A percentile compares a stretch with the other conserved stretches of the same genome.
Evolutionary conservation across 805 yeast species (phyloP).

Genomic region (Lachancea thermotolerans): DNA sequence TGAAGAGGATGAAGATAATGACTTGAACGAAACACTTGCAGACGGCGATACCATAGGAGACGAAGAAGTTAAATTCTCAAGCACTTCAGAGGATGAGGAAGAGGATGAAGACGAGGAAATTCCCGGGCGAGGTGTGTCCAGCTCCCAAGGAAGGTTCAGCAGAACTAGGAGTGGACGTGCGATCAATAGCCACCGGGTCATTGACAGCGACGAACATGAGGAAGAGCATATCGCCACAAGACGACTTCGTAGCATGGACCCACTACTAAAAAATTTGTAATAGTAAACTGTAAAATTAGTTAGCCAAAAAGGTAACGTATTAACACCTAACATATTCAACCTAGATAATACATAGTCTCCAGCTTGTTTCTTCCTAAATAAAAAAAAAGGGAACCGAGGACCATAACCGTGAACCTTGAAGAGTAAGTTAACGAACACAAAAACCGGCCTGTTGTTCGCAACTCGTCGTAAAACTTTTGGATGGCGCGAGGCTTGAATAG

Average conservation of each 20-base stretch:
- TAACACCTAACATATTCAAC: slow-evolving; percentile 2
- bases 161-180: slow-evolving; percentile 7
- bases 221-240: background rate
- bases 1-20: slow-evolving; percentile 15
- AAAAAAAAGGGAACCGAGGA: background rate
- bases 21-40: slow-evolving; percentile 5
- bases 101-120: slow-evolving; percentile 14
- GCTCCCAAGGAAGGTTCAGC: background rate
- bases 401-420: background rate
- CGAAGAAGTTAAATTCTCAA: slow-evolving; percentile 2
- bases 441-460: slow-evolving; percentile 4
- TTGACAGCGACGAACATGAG: slow-evolving; percentile 3
- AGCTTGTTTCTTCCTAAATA: background rate
- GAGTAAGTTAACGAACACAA: slow-evolving; percentile 1
- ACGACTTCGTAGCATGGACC: slow-evolving; percentile 4
- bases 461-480: slow-evolving; percentile 2
- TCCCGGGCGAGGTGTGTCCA: background rate
- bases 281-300: slow-evolving; percentile 1
- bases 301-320: background rate
- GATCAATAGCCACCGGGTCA: background rate
- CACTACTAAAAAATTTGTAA: slow-evolving; percentile 2
- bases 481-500: background rate
- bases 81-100: slow-evolving; percentile 4
- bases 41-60: background rate
- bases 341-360: slow-evolving; percentile 4